phyloP scores from a whole-genome alignment of 108 stramenopile genomes.

The Pseudonitzschia multiseries region DNA sequence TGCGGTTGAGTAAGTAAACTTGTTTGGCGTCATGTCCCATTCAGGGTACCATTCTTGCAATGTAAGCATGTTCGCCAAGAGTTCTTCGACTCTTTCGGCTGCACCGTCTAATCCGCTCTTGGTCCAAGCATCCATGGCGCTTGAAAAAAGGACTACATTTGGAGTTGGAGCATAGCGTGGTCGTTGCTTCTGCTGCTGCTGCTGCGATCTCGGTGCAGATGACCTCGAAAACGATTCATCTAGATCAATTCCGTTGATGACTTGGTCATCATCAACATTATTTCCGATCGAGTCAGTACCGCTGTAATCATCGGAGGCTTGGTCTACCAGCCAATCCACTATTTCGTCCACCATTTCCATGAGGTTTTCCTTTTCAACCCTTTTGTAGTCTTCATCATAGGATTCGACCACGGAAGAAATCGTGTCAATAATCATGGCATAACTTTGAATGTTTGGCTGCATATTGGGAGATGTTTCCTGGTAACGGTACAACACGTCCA shows the following conservation, averaged over 20 bases:
- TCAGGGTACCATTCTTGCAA: constrained; percentile 38
- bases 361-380: constrained; percentile 12
- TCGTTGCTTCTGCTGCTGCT: background rate
- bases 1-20: constrained; percentile 56
- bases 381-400: constrained; percentile 16
- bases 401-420: constrained; percentile 14
- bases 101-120: constrained; percentile 53
- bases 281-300: background rate
- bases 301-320: constrained; percentile 11
- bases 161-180: constrained; percentile 21
- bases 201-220: background rate
- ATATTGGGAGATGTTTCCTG: constrained; percentile 20
- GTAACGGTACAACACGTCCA: constrained; percentile 15
- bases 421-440: constrained; percentile 38
- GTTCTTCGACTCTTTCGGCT: constrained; percentile 55
- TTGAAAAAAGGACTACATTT: constrained; percentile 58
- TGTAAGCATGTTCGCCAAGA: constrained; percentile 58
- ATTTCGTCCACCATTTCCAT: constrained; percentile 19
- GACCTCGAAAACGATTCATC: background rate
- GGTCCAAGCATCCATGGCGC: constrained; percentile 70
- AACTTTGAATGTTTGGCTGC: constrained; percentile 36
- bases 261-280: background rate
- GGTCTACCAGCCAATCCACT: constrained; percentile 20
- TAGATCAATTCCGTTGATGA: background rate
- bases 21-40: constrained; percentile 48